Base-by-base conservation (phyloP, 305 asterid species). In the Striga hermonthica region DNA sequence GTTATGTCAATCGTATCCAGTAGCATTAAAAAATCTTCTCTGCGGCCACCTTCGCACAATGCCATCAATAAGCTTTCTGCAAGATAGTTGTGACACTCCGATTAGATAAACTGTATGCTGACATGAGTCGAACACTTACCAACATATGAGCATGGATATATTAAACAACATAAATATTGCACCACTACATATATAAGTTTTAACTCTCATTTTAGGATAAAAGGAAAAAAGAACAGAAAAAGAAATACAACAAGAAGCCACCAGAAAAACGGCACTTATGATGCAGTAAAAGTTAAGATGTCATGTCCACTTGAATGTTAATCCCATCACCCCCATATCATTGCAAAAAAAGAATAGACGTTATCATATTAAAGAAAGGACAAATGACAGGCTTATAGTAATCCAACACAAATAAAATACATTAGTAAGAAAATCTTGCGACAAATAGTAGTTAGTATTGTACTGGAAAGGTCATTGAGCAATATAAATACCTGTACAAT, bases 41-140 rank as follows among this genome's bases (percentile, higher is more conserved):
- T 79, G 65, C 82, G 79, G 66, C 73, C 79, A 72, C 95, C 74
- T 69, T 85, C 84, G 22, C 84, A 74, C 78, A 91, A 74, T 9
- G 93, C 99, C 76, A 81, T 74, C 74, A 90, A 76, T 73, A 83
- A 74, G 60, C 73, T 76, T 79, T 85, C 98, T 91, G 91, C 84
- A 79, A 57, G 48, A 80, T 63, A 70, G 65, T 68, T 57, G 74
- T 41, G 65, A 75, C 57, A 50, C 54, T 67, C 60, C 40, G 48
- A 72, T 73, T 64, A 76, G 67, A 50, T 69, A 57, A 65, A 67
- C 53, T 47, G 40, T 47, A 41, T 60, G 52, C 48, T 15, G 47
- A 44, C 44, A 60, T 43, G 15, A 58, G 50, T 10, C 44, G 62
- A 64, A 66, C 53, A 31, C 9, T 38, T 52, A 52, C 40, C 38